Evolutionary conservation across 1,139 yeast species (phyloP).

Genomic region (Saccharomycopsis hybrid): DNA sequence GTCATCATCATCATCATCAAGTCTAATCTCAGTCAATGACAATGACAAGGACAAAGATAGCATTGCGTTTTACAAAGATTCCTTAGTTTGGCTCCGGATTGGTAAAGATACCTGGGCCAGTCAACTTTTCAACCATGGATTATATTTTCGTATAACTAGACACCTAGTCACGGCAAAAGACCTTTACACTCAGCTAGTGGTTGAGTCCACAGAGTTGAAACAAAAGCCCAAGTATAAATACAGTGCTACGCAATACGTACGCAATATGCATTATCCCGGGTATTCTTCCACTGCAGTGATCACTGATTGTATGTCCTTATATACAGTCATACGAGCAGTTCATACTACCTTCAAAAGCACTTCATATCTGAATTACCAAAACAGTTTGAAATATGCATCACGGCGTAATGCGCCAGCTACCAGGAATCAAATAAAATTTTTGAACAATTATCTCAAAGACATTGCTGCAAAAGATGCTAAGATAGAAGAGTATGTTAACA

Average conservation of each 20-base stretch:
- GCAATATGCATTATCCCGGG: not conserved
- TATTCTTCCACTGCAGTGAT: not conserved
- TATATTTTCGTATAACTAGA: not conserved
- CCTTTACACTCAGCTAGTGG: not conserved
- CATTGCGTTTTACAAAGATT: not conserved
- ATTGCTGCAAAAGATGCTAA: not conserved
- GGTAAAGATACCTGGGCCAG: not conserved
- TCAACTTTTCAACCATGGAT: not conserved
- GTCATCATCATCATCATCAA: not conserved
- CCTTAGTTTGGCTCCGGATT: not conserved
- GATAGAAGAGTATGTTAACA: not conserved
- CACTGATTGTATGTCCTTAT: not conserved
- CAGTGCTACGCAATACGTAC: not conserved
- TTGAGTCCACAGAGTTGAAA: not conserved
- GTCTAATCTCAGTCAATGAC: not conserved
- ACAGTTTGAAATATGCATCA: not conserved
- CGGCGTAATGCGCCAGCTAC: constrained; percentile 3
- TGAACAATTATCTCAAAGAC: not conserved
- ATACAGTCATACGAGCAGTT: not conserved
- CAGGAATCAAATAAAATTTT: not conserved
- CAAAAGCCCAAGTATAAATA: constrained; percentile 1
- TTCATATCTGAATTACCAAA: not conserved
- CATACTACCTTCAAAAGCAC: not conserved
- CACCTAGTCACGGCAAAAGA: not conserved
- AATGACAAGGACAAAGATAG: not conserved